Evolutionary conservation across 1,284 basidiomycete genomes (phyloP), one percentile per base, ranked within the genome.

Genomic region (Limonomyces culmigenus): DNA sequence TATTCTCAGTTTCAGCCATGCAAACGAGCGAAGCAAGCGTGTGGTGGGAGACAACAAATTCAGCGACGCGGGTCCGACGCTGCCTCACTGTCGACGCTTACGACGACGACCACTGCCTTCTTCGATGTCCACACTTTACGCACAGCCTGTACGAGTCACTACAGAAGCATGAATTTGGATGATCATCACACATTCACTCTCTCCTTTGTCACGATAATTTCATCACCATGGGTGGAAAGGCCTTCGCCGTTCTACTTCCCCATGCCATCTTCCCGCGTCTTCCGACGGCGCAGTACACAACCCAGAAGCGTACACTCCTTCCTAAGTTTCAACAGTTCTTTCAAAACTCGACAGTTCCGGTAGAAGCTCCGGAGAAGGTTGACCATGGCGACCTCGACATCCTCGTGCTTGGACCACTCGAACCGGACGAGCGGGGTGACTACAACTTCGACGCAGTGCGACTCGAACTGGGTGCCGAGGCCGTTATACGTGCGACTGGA

Each of bases 181-280:
- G n/a, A n/a, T n/a, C n/a, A n/a, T n/a, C n/a, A n/a, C n/a, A n/a
- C n/a, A n/a, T n/a, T n/a, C n/a, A n/a, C n/a, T n/a, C n/a, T n/a
- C n/a, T n/a, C n/a, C n/a, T n/a, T n/a, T n/a, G n/a, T n/a, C n/a
- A n/a, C n/a, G n/a, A n/a, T n/a, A n/a, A n/a, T n/a, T n/a, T n/a
- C n/a, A n/a, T n/a, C n/a, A n/a, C 23, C 40, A 80, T 80, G 76
- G 77, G 76, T 14, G 77, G 76, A 16, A 73, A 63, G 46, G 75
- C 76, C 3, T 78, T 80, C 55, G 55, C 56, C 30, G 47, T 57
- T 12, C 38, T 45, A n/a, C 50, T 74, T 1, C 53, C 58, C 3
- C 35, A 59, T 3, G 54, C 51, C 5, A 52, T 64, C 0, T 70
- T 78, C 41, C 76, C 75, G 30, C 66, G 76, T 4, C 61, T 80